A percentile compares a stretch with the other conserved stretches of the same genome.
These are phyloP conservation scores for Ceratobasidium sp. DNA, from an alignment of 1,284 basidiomycete genomes.

Conservation along the genomic window DNA sequence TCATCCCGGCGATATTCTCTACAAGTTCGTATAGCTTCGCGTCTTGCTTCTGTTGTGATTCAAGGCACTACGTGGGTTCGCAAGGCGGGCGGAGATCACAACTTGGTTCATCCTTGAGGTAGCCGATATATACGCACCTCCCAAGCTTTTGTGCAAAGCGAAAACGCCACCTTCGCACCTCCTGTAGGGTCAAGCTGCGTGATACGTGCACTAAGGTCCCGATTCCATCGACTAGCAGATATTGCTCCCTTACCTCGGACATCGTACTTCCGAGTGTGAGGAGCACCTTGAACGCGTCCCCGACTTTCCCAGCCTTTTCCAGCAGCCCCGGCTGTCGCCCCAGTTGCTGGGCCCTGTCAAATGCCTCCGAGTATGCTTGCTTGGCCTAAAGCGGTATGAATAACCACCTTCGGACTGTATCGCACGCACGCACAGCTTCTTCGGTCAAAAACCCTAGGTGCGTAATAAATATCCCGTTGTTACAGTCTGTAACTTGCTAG, in stretches of 20 bases:
- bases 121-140: neutral
- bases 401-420: neutral
- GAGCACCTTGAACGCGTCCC: neutral
- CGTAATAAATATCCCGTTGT: neutral
- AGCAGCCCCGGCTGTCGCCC: neutral
- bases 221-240: no score
- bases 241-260: neutral
- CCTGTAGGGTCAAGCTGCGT: neutral
- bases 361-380: neutral
- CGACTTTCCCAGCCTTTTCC: neutral
- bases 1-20: conserved; percentile 1
- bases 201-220: neutral
- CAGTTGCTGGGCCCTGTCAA: neutral
- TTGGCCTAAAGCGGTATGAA: neutral
- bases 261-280: neutral
- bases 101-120: no score
- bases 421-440: neutral
- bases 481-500: neutral
- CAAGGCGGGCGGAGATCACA: no score
- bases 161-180: no score
- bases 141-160: no score
- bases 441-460: neutral
- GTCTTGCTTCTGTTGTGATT: neutral
- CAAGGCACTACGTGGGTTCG: neutral
- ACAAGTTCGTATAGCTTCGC: neutral